These are phyloP conservation scores for Penicillium thymicola DNA, from an alignment of 2,329 filamentous ascomycete species.

Conservation along the genomic window DNA sequence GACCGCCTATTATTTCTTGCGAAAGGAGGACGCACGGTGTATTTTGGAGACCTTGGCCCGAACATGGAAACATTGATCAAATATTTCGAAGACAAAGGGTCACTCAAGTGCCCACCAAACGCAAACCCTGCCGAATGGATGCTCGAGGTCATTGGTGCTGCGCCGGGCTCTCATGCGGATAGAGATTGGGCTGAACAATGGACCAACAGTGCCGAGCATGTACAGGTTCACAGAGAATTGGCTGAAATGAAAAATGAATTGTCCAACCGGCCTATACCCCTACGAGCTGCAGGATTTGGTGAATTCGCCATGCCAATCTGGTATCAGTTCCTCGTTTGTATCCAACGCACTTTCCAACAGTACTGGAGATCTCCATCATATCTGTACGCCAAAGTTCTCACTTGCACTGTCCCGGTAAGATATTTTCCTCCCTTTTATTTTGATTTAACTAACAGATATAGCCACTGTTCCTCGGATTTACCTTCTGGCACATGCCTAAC, in stretches of 20 bases:
- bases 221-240: conserved; percentile 54
- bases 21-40: conserved; percentile 63
- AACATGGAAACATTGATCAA: conserved; percentile 56
- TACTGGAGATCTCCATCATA: conserved; percentile 87
- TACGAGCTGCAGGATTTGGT: conserved; percentile 57
- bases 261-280: conserved; percentile 26
- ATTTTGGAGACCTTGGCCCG: conserved; percentile 65
- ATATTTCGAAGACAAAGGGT: conserved; percentile 66
- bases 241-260: conserved; percentile 19
- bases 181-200: conserved; percentile 64
- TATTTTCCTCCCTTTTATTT: conserved; percentile 30
- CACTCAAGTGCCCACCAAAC: conserved; percentile 54
- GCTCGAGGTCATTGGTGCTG: conserved; percentile 58
- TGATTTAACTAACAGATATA: conserved; percentile 7
- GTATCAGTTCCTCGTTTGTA: conserved; percentile 64
- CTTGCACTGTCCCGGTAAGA: conserved; percentile 65
- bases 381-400: conserved; percentile 74
- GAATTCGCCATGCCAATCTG: conserved; percentile 76
- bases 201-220: conserved; percentile 57
- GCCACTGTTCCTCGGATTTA: conserved; percentile 77
- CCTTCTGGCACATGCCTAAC: conserved; percentile 70
- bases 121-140: conserved; percentile 77
- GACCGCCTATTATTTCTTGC: conserved; percentile 64
- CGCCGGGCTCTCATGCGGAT: conserved; percentile 61
- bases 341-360: conserved; percentile 75